phyloP scores from a whole-genome alignment of 2,329 filamentous ascomycete species.

The Penicillium digitatum region DNA sequence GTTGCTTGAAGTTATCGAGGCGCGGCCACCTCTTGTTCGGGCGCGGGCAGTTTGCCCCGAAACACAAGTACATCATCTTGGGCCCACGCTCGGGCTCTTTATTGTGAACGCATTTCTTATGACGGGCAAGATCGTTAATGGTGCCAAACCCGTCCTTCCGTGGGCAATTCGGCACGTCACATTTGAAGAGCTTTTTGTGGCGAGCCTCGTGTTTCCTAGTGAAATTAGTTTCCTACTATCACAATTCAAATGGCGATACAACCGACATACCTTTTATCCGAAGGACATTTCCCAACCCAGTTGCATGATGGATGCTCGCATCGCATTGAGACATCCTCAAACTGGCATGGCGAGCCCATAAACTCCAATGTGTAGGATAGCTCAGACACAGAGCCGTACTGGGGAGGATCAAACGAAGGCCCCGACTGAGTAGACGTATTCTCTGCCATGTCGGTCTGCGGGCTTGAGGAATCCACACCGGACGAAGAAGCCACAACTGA shows the following conservation, averaged over 20 bases:
- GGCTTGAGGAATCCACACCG: conserved; percentile 30
- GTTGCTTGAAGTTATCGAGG: conserved; percentile 80
- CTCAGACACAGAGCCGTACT: conserved; percentile 7
- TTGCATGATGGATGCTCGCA: conserved; percentile 31
- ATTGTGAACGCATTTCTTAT: conserved; percentile 68
- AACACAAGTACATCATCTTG: conserved; percentile 58
- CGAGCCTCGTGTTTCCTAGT: conserved; percentile 69
- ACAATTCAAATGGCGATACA: not conserved
- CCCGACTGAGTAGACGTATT: conserved; percentile 18
- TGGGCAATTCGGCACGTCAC: conserved; percentile 55
- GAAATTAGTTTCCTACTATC: conserved; percentile 6
- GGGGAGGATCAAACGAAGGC: conserved; percentile 18
- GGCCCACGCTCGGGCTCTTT: conserved; percentile 45
- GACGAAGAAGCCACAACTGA: conserved; percentile 31
- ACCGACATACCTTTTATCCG: conserved; percentile 38
- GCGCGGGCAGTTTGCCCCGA: conserved; percentile 52
- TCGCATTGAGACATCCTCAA: conserved; percentile 42
- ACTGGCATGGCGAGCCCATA: conserved; percentile 49
- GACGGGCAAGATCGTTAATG: conserved; percentile 74
- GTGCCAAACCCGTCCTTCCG: conserved; percentile 70
- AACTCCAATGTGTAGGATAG: conserved; percentile 28
- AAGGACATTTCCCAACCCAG: conserved; percentile 40
- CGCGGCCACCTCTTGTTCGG: conserved; percentile 72
- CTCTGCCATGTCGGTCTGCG: conserved; percentile 22
- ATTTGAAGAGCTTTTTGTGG: conserved; percentile 65